Evolutionary conservation across 371 early-diverging fungal species (phyloP).

Genomic region (Mortierella polycephala): DNA sequence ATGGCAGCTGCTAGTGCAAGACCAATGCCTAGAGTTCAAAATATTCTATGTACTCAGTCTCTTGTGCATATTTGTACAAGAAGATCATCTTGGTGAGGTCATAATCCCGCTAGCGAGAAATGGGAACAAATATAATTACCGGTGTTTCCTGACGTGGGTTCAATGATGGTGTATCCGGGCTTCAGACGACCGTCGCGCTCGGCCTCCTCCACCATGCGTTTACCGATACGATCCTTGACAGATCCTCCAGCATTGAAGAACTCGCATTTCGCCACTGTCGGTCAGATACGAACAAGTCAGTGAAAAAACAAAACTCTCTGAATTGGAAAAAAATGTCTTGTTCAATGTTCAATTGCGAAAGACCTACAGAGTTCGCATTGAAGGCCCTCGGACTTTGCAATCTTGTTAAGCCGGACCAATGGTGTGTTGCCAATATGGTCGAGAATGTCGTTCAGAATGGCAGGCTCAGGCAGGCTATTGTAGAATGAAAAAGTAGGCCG

Average conservation of each 20-base stretch:
- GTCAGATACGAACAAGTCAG: no score
- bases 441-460: slow-evolving; percentile 79
- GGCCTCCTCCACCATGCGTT: slow-evolving; percentile 95
- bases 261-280: slow-evolving; percentile 95
- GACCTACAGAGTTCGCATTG: slow-evolving; percentile 93
- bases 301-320: slow-evolving; percentile 1
- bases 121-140: slow-evolving; percentile 64
- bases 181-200: slow-evolving; percentile 90
- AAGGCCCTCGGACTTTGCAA: slow-evolving; percentile 86
- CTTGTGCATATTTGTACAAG: neutral
- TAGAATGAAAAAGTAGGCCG: neutral
- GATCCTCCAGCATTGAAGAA: slow-evolving; percentile 98
- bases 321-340: no score
- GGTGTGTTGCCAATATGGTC: slow-evolving; percentile 98
- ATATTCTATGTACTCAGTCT: neutral
- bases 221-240: slow-evolving; percentile 96
- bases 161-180: slow-evolving; percentile 94
- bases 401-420: slow-evolving; percentile 87
- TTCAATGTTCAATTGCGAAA: no score
- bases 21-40: slow-evolving; percentile 21
- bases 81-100: neutral
- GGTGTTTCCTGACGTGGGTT: slow-evolving; percentile 97
- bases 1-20: slow-evolving; percentile 82
- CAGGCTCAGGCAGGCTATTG: slow-evolving; percentile 68
- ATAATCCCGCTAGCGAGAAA: neutral